These are phyloP conservation scores for Clitopilus hobsonii DNA, from an alignment of 768 basidiomycete species.

Conservation along the genomic window DNA sequence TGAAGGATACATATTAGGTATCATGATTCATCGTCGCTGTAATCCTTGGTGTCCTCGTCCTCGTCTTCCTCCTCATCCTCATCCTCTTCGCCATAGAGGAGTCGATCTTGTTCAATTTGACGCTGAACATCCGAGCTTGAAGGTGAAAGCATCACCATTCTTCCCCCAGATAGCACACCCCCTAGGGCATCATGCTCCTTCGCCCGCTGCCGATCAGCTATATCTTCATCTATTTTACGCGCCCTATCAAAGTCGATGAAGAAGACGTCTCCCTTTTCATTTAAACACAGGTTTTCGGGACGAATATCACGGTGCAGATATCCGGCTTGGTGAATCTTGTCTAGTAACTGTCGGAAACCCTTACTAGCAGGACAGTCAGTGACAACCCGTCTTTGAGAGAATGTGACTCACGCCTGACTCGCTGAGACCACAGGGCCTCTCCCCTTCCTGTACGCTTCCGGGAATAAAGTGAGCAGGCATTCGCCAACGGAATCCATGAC, in stretches of 20 bases:
- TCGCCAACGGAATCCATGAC: conserved; percentile 7
- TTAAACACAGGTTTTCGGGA: conserved; percentile 5
- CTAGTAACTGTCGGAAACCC: background rate
- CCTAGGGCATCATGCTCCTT: background rate
- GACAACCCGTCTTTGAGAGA: background rate
- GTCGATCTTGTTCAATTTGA: no score
- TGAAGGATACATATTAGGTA: no score
- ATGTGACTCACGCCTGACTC: no score
- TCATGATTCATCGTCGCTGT: no score
- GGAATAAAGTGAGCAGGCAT: background rate
- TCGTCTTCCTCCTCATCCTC: no score
- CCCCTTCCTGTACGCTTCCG: background rate
- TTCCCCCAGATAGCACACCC: background rate
- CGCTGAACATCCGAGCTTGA: no score
- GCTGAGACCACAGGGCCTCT: no score
- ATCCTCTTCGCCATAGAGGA: no score
- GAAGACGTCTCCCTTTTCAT: conserved; percentile 1
- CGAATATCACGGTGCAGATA: conserved; percentile 7
- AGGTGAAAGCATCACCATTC: background rate
- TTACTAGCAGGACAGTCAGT: background rate
- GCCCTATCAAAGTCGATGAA: conserved; percentile 11
- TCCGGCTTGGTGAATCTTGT: conserved; percentile 5
- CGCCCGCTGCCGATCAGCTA: no score
- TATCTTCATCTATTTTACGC: background rate
- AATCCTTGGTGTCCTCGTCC: no score